Base-by-base conservation (phyloP, 140 eudicot genomes). In the Senecio squalidus region DNA sequence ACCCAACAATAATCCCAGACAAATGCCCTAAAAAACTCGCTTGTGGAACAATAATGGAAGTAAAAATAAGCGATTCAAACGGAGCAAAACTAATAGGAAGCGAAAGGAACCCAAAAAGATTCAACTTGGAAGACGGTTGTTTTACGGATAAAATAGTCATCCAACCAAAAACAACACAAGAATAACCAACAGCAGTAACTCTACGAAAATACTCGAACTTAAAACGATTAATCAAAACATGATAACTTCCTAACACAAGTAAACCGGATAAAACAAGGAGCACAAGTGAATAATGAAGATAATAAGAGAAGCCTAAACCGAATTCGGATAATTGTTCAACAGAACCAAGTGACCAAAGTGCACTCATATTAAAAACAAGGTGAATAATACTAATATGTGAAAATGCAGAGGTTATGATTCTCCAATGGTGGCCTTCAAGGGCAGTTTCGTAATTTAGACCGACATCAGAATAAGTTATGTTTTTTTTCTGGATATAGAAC, bases 121-220 rank as follows among this genome's bases (percentile, higher is more conserved):
- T 80, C 79, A 91, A 65, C 67, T 80, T 86, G 0, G 92, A 83
- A 5, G 96, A 83, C 3, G 98, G 98, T 54, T 86, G 94, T 79
- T 81, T 91, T 22, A 88, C 86, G 0, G 98, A 74, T 34, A 91
- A 70, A 58, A 91, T 84, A 10, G 98, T 91, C 98, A 91, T 91
- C 98, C 94, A 91, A 5, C 98, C 96, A 25, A 91, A 91, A 29
- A 91, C 98, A 49, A 91, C 98, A 64, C 98, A 91, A 10, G 98
- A 91, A 59, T 91, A 91, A 51, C 98, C 98, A 58, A 91, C 96
- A 55, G 94, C 96, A 0, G 98, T 91, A 26, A 91, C 96, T 56
- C 96, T 73, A 44, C 96, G 59, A 54, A 91, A 91, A 69, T 91
- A 84, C 58, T 91, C 96, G 0, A 91, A 9, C 77, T 84, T 91